These are phyloP conservation scores for Xanthoconium purpureum DNA, from an alignment of 768 basidiomycete species.

Conservation along the genomic window DNA sequence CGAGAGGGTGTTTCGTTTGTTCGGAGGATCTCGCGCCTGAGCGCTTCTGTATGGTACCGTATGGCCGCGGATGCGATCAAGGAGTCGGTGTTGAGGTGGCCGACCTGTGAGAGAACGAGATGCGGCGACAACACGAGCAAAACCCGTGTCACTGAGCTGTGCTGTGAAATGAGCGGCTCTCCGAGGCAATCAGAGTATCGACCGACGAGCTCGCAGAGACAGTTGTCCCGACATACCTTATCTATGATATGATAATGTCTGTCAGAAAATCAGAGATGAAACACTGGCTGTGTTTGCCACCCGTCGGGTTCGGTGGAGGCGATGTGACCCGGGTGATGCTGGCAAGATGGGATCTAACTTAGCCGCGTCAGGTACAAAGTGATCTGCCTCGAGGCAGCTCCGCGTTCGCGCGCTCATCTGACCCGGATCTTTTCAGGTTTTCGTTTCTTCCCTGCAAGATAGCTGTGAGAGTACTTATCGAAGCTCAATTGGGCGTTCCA, in stretches of 20 bases:
- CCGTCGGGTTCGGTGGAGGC: too few species aligned
- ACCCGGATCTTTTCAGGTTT: constrained; percentile 6
- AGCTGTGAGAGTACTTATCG: constrained; percentile 6
- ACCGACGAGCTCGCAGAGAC: too few species aligned
- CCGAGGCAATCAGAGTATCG: too few species aligned
- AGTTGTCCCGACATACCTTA: too few species aligned
- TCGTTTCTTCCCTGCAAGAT: constrained; percentile 8
- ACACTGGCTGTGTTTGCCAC: too few species aligned
- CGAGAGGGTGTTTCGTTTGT: neutral
- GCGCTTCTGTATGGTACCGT: neutral
- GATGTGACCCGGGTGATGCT: neutral
- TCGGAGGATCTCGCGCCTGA: neutral
- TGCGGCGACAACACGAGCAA: neutral
- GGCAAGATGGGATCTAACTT: neutral
- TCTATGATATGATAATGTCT: too few species aligned
- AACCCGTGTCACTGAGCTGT: neutral
- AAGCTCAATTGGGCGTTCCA: neutral
- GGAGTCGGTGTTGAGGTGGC: neutral
- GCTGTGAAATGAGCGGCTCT: too few species aligned
- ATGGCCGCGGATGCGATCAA: neutral
- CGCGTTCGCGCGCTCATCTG: constrained; percentile 23
- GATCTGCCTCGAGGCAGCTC: constrained; percentile 19
- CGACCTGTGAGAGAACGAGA: neutral
- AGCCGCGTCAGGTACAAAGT: constrained; percentile 12
- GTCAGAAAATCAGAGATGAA: too few species aligned